A percentile compares a stretch with the other conserved stretches of the same genome.
Evolutionary conservation across 768 basidiomycete genomes (phyloP).

Genomic region (Lactarius psammicola): DNA sequence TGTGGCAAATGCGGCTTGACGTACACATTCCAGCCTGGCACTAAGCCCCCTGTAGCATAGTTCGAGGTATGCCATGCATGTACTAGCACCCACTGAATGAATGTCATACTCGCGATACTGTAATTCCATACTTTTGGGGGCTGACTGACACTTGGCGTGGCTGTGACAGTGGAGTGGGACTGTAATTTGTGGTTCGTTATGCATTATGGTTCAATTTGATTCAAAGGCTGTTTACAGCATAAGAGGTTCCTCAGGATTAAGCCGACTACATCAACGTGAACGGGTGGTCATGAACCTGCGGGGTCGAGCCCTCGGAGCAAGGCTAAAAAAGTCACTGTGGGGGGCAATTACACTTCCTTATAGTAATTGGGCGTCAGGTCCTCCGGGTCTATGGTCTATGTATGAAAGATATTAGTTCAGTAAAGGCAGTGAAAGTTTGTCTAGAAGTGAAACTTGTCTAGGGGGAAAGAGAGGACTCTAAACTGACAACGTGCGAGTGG

Average conservation of each 20-base stretch:
- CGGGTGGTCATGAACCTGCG: too few species aligned
- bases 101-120: not conserved
- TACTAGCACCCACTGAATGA: slow-evolving; percentile 5
- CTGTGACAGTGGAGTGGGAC: not conserved
- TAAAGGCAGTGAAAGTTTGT: not conserved
- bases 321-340: not conserved
- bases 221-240: not conserved
- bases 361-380: not conserved
- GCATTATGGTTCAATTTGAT: not conserved
- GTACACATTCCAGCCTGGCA: slow-evolving; percentile 79
- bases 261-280: not conserved
- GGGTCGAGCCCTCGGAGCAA: not conserved
- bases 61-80: slow-evolving; percentile 3
- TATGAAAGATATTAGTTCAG: slow-evolving; percentile 8
- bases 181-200: not conserved
- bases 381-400: slow-evolving; percentile 12
- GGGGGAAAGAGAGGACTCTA: not conserved
- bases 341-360: slow-evolving; percentile 9
- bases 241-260: not conserved
- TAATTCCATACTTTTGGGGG: not conserved
- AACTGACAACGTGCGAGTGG: slow-evolving; percentile 5
- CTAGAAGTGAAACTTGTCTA: not conserved
- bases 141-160: not conserved
- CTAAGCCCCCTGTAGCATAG: slow-evolving; percentile 73
- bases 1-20: slow-evolving; percentile 94